Evolutionary conservation across 495 filamentous ascomycete species (phyloP), one percentile per base, ranked within the genome.

Genomic region (Penicillium atrosanguineum): DNA sequence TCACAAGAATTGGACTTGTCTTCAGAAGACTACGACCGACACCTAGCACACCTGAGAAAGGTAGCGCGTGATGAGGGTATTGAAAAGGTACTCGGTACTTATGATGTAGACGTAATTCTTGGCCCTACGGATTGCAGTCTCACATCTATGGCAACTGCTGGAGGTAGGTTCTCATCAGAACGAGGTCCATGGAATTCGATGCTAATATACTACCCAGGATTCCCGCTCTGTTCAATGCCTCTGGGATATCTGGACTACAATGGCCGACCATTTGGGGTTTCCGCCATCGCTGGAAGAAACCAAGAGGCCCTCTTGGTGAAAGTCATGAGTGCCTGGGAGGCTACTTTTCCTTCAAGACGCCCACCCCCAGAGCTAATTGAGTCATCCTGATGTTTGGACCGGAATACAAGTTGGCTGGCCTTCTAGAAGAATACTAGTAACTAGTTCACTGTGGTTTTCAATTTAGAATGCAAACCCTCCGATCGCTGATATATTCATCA

Each of bases 251-350:
- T 69, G 12, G 54, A 69, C n/a, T 62, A 55, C 48, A 69, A 67
- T 45, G 58, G 53, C 8, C 50, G 63, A n/a, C 57, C 65, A 7
- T 51, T 67, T 52, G 57, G 58, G 11, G 45, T 69, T 16, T 46
- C 56, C 28, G 59, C 53, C 46, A 48, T 58, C 11, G 50, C 63
- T 12, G 34, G 44, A 7, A 46, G 37, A 37, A 41, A 55, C 16
- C 52, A 64, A 21, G 65, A 69, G 18, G 51, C 45, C 15, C 40
- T 55, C 6, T 41, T 69, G 28, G 37, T 69, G 26, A 54, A 55
- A 46, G 55, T 67, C 9, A 64, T 67, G 61, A 64, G 63, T 47
- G 65, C 63, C 7, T 69, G 55, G 53, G 61, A 65, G 48, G 62
- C 60, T 9, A 67, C 66, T 4, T 48, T 59, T 15, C 56, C 56